A percentile compares a stretch with the other conserved stretches of the same genome.
phyloP scores from a whole-genome alignment of 371 early-diverging fungal species.

The Aphelidium insulamus region DNA sequence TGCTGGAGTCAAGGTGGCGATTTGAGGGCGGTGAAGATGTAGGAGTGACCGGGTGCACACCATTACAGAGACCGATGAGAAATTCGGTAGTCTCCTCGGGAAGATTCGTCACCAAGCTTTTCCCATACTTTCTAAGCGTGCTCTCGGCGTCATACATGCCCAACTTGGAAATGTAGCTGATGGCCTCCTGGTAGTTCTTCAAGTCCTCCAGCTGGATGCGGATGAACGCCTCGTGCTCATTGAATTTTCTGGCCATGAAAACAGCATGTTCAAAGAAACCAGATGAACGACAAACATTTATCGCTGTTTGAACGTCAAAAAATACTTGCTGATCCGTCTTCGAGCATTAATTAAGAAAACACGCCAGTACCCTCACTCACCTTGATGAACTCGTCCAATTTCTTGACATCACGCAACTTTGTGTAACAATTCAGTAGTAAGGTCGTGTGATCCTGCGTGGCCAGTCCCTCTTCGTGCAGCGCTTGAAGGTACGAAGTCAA shows the following conservation, averaged over 20 bases:
- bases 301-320: slow-evolving; percentile 83
- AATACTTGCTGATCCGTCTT: slow-evolving; percentile 35
- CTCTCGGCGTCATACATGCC: slow-evolving; percentile 18
- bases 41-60: too few relatives aligned
- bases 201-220: slow-evolving; percentile 66
- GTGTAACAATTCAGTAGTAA: slow-evolving; percentile 89
- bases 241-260: slow-evolving; percentile 54
- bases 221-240: slow-evolving; percentile 58
- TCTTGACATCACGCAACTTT: slow-evolving; percentile 60
- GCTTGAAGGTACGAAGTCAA: slow-evolving; percentile 70
- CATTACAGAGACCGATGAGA: slow-evolving; percentile 46
- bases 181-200: slow-evolving; percentile 41
- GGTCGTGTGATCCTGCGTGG: slow-evolving; percentile 82
- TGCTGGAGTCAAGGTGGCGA: too few relatives aligned
- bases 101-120: slow-evolving; percentile 38
- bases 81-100: slow-evolving; percentile 58
- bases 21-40: too few relatives aligned
- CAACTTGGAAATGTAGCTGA: slow-evolving; percentile 38
- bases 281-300: slow-evolving; percentile 72
- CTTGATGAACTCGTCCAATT: slow-evolving; percentile 67
- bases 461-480: slow-evolving; percentile 55
- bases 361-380: slow-evolving; percentile 5
- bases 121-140: slow-evolving; percentile 49
- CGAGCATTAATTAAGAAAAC: not conserved
- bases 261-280: slow-evolving; percentile 72